Evolutionary conservation across 2,329 filamentous ascomycete genomes (phyloP), one percentile per base, ranked within the genome.

Genomic region (Aspergillus texensis): DNA sequence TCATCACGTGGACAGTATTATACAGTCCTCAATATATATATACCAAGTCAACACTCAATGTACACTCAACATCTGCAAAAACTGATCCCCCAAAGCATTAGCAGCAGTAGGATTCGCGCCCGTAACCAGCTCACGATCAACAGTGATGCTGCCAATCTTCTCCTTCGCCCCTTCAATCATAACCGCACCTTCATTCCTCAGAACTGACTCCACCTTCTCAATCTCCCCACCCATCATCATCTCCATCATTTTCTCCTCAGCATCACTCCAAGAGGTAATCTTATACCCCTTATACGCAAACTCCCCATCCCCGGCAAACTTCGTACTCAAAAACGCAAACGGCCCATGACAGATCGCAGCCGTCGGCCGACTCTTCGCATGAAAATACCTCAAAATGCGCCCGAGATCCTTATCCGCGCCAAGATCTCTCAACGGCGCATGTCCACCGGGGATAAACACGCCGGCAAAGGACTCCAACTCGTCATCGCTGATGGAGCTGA

Each of bases 321-420:
- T 80, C 0, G 80, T 83, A 5, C 76, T 79, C 16, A 83, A 62
- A 43, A 83, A 75, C 1, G 80, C 81, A 67, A 78, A 82, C 0
- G 81, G 80, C 1, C 81, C 81, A 60, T 83, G 81, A 45, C 81
- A 83, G n/a, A 83, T 78, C 3, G 75, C 77, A 1, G 79, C 80
- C 0, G 81, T 82, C 0, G 81, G 80, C 64, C 82, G 82, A 4
- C 73, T 68, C 62, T 75, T 65, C 2, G 55, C 53, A 59, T 82
- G 78, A 65, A 83, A 83, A 34, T 79, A 77, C 2, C 65, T 67
- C 57, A 83, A 57, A 4, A 82, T 79, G 4, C 80, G 74, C 0
- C 80, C 81, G 8, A 83, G 70, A 2, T 83, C 79, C 3, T 71
- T 60, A 61, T 83, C 74, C 19, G 74, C 75, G 0, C 80, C 80